Evolutionary conservation across 177 flowering plant species (phyloP).

Genomic region (Vitis hybrid): DNA sequence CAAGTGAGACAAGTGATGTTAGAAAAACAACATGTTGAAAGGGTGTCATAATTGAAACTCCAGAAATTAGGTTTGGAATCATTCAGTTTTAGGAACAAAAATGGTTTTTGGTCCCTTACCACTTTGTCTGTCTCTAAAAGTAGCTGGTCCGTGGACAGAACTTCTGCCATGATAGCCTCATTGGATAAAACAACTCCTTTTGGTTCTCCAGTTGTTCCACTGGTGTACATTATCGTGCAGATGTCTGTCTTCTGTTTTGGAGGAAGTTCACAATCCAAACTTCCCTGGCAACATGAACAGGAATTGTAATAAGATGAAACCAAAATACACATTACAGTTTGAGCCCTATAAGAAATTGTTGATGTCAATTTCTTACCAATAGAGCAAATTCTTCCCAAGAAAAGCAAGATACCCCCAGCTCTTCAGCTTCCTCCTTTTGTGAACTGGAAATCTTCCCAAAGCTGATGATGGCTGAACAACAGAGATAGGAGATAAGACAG

Average conservation of each 20-base stretch:
- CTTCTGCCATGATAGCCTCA: constrained; percentile 58
- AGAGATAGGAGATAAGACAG: constrained; percentile 12
- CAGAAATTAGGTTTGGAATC: not conserved
- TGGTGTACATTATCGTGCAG: constrained; percentile 93
- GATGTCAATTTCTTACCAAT: constrained; percentile 38
- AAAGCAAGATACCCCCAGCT: constrained; percentile 67
- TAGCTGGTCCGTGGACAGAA: constrained; percentile 57
- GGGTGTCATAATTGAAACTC: not conserved
- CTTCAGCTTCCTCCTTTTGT: constrained; percentile 75
- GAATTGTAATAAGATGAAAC: not conserved
- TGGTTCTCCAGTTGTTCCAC: constrained; percentile 99
- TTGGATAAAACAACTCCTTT: constrained; percentile 84
- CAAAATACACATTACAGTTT: not conserved
- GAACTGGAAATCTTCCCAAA: constrained; percentile 52
- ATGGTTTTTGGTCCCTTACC: constrained; percentile 36
- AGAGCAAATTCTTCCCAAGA: constrained; percentile 78
- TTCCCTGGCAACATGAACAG: constrained; percentile 43
- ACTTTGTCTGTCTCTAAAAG: constrained; percentile 60
- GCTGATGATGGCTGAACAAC: constrained; percentile 81
- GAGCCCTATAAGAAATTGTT: not conserved
- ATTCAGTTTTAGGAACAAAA: not conserved
- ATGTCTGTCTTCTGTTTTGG: constrained; percentile 54
- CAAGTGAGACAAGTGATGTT: not conserved
- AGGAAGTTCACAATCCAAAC: constrained; percentile 54
- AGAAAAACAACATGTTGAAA: not conserved